A percentile compares a stretch with the other conserved stretches of the same genome.
Conservation (phyloP, 805 yeast genomes). For the Maudiozyma bulderi region DNA sequence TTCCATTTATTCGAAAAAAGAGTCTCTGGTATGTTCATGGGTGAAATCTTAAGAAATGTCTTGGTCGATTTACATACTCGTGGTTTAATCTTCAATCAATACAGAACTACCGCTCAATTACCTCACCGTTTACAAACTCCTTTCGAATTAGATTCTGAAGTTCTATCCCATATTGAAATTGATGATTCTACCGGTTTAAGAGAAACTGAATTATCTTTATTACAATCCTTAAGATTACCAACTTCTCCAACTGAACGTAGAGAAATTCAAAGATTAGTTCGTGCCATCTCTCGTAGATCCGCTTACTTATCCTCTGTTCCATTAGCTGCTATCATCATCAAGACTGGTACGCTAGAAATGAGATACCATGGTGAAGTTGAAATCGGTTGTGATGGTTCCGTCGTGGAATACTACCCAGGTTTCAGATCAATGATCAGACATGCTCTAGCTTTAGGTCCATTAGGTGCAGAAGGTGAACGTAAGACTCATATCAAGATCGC, state of each 20-base stretch:
- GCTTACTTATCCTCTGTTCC: constrained; percentile 86
- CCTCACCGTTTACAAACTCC: constrained; percentile 62
- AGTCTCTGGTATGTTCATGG: constrained; percentile 84
- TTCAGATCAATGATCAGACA: constrained; percentile 72
- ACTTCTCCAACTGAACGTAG: constrained; percentile 63
- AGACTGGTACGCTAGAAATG: constrained; percentile 52
- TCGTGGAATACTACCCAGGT: constrained; percentile 87
- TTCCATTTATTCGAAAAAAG: constrained; percentile 89
- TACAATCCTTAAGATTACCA: constrained; percentile 57
- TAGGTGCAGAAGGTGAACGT: constrained; percentile 67
- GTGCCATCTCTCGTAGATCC: constrained; percentile 76
- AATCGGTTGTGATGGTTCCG: constrained; percentile 93
- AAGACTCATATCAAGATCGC: constrained; percentile 71
- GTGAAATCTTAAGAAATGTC: constrained; percentile 74
- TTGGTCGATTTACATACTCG: constrained; percentile 56
- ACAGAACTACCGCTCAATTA: constrained; percentile 29
- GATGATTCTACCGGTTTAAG: constrained; percentile 69
- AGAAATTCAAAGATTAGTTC: constrained; percentile 65
- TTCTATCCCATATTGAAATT: constrained; percentile 72
- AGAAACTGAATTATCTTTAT: constrained; percentile 58
- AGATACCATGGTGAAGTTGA: constrained; percentile 65
- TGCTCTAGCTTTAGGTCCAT: constrained; percentile 58
- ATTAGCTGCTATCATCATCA: constrained; percentile 67
- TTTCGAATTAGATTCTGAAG: constrained; percentile 72
- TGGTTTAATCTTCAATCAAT: constrained; percentile 51